These are phyloP conservation scores for Fusarium pininemorale DNA, from an alignment of 2,329 filamentous ascomycete species.

Conservation along the genomic window DNA sequence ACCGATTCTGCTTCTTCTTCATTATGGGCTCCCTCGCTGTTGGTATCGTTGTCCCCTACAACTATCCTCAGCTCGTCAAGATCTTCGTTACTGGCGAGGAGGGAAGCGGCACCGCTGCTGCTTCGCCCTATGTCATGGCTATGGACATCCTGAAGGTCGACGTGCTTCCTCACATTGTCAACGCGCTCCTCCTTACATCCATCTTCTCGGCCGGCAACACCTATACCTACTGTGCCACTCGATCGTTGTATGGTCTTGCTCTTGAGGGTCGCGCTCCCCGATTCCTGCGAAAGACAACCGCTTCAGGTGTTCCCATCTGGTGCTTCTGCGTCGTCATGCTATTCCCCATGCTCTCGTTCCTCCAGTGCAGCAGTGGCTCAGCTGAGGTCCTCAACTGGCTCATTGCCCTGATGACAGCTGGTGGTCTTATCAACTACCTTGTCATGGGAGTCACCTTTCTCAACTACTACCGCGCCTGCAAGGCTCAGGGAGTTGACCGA, in stretches of 20 bases:
- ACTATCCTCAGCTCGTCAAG: constrained; percentile 65
- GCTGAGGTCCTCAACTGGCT: constrained; percentile 63
- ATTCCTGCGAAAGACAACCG: constrained; percentile 66
- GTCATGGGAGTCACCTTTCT: constrained; percentile 59
- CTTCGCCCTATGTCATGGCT: constrained; percentile 71
- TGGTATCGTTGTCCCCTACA: constrained; percentile 72
- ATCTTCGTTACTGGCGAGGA: constrained; percentile 55
- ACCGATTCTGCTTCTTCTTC: constrained; percentile 76
- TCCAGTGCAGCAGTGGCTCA: constrained; percentile 59
- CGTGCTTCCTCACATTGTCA: constrained; percentile 66
- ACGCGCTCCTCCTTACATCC: constrained; percentile 59
- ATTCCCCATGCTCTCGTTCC: constrained; percentile 63
- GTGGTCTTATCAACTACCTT: constrained; percentile 70
- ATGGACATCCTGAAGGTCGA: constrained; percentile 64
- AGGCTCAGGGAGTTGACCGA: constrained; percentile 63
- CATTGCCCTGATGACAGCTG: constrained; percentile 65
- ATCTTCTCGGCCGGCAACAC: constrained; percentile 60
- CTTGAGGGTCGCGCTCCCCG: constrained; percentile 59
- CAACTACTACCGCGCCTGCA: constrained; percentile 61
- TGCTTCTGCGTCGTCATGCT: constrained; percentile 63
- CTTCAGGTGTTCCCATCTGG: constrained; percentile 68
- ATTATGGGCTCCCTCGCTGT: constrained; percentile 73
- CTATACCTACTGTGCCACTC: constrained; percentile 61
- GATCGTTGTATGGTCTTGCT: constrained; percentile 61
- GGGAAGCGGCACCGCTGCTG: constrained; percentile 57